These are phyloP conservation scores for Paraglomus brasilianum DNA, from an alignment of 192 early-diverging fungal genomes.

Conservation along the genomic window DNA sequence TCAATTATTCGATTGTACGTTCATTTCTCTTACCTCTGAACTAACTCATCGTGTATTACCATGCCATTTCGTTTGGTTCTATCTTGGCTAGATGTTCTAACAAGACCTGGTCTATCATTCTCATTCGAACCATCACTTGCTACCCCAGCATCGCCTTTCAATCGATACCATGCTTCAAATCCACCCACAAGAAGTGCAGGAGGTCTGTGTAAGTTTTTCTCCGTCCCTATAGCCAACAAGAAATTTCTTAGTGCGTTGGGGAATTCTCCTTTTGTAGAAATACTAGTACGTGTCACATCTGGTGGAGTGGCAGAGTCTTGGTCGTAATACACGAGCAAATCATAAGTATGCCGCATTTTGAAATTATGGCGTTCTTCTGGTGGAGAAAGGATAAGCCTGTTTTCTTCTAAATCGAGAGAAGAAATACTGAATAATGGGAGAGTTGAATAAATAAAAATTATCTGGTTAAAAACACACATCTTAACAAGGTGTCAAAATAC, in stretches of 20 bases:
- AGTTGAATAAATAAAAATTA: too few relatives aligned
- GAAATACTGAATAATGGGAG: slow-evolving; percentile 9
- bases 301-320: slow-evolving; percentile 49
- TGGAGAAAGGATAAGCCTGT: slow-evolving; percentile 32
- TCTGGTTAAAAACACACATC: neutral
- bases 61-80: slow-evolving; percentile 32
- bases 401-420: slow-evolving; percentile 8
- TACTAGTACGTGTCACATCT: slow-evolving; percentile 8
- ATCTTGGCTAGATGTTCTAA: slow-evolving; percentile 19
- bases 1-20: slow-evolving; percentile 1
- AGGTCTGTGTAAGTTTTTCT: slow-evolving; percentile 46
- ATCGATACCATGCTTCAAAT: slow-evolving; percentile 70
- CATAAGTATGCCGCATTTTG: slow-evolving; percentile 58
- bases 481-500: neutral
- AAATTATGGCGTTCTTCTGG: slow-evolving; percentile 67
- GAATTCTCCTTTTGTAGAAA: slow-evolving; percentile 12
- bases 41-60: slow-evolving; percentile 13
- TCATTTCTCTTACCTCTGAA: neutral
- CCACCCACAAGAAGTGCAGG: slow-evolving; percentile 81
- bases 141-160: slow-evolving; percentile 50
- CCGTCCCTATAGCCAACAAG: slow-evolving; percentile 60
- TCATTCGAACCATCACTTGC: slow-evolving; percentile 38
- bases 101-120: slow-evolving; percentile 44
- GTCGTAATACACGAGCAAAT: slow-evolving; percentile 74
- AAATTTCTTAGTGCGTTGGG: slow-evolving; percentile 44